Base-by-base conservation (phyloP, 345 rosid species). In the Lepidium aucheri region DNA sequence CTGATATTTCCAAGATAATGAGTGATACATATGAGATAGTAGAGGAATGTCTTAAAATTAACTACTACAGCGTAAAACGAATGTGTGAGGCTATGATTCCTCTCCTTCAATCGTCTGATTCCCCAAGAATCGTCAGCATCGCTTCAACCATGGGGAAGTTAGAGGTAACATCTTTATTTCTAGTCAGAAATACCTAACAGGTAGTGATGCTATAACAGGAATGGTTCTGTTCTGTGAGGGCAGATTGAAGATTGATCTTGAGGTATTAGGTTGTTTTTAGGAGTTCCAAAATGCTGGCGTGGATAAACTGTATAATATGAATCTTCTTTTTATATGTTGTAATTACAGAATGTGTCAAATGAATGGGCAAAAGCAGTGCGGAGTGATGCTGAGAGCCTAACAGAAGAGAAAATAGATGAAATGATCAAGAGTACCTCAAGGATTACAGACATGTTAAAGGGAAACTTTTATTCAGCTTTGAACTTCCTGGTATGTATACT, bases 401-500 rank as follows among this genome's bases (percentile, higher is more conserved):
- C 80, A n/a, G 70, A 72, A 64, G 82, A 75, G 74, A 79, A 53
- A 60, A 46, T 86, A 20, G 83, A 86, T 17, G 58, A 64, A 69
- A 72, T 79, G 14, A 9, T 84, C 20, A 74, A 7, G 75, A 62
- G 58, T 81, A 63, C 39, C 79, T 81, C 1, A 74, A 77, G 15
- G 80, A 83, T 68, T 75, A 56, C 52, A 69, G 70, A 62, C n/a
- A n/a, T n/a, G 97, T 60, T 94, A 64, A 81, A 74, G 64, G 83
- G 86, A 63, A 73, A 70, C 28, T 79, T 78, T 76, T 86, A 90
- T 84, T 67, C 83, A 38, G 78, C 86, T 44, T 74, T 94, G 76
- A 84, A 85, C 76, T 86, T 80, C 79, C 85, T 94, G 96, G 99
- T 94, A 84, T 45, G 69, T 65, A 53, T 67, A 16, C 9, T 36